Conservation (phyloP, 2,329 filamentous ascomycete genomes). For the Thelonectria blattea region DNA sequence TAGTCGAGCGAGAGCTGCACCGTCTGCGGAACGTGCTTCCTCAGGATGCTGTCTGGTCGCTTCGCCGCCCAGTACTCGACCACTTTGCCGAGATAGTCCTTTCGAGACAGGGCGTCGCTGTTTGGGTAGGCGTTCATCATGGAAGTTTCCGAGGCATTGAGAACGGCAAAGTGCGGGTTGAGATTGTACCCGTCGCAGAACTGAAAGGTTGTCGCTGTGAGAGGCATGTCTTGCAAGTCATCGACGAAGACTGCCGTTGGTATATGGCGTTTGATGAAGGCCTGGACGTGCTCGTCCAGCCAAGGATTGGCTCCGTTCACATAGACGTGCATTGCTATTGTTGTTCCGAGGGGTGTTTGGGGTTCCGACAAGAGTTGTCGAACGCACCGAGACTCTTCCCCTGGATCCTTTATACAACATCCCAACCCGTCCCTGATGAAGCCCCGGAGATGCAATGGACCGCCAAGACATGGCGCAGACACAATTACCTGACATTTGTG, state of each 20-base stretch:
- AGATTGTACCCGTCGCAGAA: constrained; percentile 45
- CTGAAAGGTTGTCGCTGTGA: constrained; percentile 37
- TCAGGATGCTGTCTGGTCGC: constrained; percentile 41
- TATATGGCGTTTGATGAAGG: constrained; percentile 39
- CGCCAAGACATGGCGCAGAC: neutral
- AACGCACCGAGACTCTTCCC: neutral
- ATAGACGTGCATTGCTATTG: constrained; percentile 28
- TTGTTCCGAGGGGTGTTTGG: neutral
- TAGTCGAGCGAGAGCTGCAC: constrained; percentile 47
- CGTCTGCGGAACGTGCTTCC: constrained; percentile 40
- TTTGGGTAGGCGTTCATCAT: constrained; percentile 49
- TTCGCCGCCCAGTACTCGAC: constrained; percentile 48
- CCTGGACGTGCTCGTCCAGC: constrained; percentile 42
- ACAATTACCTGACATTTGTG: neutral
- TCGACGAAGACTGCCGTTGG: constrained; percentile 40
- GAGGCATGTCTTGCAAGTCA: constrained; percentile 38
- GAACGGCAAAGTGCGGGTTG: constrained; percentile 41
- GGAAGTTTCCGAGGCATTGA: constrained; percentile 39
- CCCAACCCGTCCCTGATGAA: neutral
- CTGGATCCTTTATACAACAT: neutral
- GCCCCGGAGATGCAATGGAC: neutral
- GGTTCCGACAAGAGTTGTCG: neutral
- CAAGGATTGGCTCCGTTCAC: constrained; percentile 37
- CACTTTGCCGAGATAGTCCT: constrained; percentile 44
- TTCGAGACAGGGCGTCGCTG: constrained; percentile 47